Evolutionary conservation across 2,329 filamentous ascomycete species (phyloP).

Genomic region (Colletotrichum melonis): DNA sequence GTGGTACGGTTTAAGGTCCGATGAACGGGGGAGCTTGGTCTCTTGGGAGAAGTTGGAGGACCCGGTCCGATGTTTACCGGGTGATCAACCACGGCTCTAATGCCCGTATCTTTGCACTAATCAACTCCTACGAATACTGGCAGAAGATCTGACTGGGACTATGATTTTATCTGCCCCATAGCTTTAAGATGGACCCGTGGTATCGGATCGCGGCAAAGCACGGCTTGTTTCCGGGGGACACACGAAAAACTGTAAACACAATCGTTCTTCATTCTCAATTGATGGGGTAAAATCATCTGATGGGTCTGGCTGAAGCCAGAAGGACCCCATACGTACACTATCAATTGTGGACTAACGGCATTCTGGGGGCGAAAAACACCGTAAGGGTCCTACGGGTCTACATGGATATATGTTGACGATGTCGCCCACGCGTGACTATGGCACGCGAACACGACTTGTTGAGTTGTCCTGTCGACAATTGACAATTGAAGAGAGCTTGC

Average conservation of each 20-base stretch:
- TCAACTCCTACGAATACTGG: background rate
- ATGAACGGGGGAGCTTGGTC: slow-evolving; percentile 7
- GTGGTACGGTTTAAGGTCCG: background rate
- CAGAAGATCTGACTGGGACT: too few species aligned
- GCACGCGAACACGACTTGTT: slow-evolving; percentile 9
- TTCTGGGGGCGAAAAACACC: slow-evolving; percentile 10
- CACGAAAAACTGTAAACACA: background rate
- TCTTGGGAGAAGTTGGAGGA: background rate
- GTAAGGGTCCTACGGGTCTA: background rate
- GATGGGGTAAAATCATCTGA: slow-evolving; percentile 10
- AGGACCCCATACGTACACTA: background rate
- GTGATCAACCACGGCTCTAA: slow-evolving; percentile 17
- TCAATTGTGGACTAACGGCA: slow-evolving; percentile 31
- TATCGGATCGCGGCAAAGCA: slow-evolving; percentile 10
- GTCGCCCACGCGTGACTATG: slow-evolving; percentile 1
- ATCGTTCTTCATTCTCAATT: background rate
- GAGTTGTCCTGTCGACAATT: background rate
- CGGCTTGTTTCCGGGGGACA: slow-evolving; percentile 9
- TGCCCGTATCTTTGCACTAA: background rate
- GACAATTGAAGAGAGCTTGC: background rate
- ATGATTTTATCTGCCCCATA: slow-evolving; percentile 6
- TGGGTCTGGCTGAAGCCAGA: background rate
- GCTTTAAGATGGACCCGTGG: too few species aligned
- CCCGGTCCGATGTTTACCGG: slow-evolving; percentile 31
- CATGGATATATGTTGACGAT: slow-evolving; percentile 23